phyloP scores from a whole-genome alignment of 1,284 basidiomycete genomes.

The Termitomyces sp. region DNA sequence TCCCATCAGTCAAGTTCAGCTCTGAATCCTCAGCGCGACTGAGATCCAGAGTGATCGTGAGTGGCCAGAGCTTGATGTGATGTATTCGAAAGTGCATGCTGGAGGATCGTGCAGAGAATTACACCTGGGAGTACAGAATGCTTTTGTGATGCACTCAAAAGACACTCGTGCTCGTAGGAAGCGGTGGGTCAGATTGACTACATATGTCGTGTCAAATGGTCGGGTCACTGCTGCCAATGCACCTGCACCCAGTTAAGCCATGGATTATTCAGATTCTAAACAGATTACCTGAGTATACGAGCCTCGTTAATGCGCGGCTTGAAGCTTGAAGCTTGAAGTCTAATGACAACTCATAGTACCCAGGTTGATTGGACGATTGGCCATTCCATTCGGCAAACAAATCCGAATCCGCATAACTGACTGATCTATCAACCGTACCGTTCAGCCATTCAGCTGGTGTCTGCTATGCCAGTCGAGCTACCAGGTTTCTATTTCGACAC shows the following conservation, averaged over 20 bases:
- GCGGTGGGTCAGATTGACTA: neutral
- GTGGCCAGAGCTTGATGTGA: neutral
- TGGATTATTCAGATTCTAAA: neutral
- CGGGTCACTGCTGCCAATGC: neutral
- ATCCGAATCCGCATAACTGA: neutral
- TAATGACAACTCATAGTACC: too few species aligned
- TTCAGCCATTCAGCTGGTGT: neutral
- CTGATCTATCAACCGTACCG: too few species aligned
- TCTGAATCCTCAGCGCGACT: neutral
- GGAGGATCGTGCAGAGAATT: neutral
- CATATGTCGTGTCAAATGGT: neutral
- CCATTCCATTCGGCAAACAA: neutral
- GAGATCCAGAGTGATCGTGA: neutral
- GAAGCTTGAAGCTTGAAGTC: too few species aligned
- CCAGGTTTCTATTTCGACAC: constrained; percentile 52
- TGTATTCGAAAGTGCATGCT: too few species aligned
- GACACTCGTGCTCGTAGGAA: neutral
- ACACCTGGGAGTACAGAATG: neutral
- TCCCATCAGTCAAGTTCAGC: neutral
- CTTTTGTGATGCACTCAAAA: too few species aligned
- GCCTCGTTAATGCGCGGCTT: neutral
- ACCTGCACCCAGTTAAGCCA: neutral
- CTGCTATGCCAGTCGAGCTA: constrained; percentile 38
- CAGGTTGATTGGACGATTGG: too few species aligned
- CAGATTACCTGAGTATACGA: neutral